Base-by-base conservation (phyloP, 176 grass and related monocot genomes). In the Chrysopogon serrulatus region DNA sequence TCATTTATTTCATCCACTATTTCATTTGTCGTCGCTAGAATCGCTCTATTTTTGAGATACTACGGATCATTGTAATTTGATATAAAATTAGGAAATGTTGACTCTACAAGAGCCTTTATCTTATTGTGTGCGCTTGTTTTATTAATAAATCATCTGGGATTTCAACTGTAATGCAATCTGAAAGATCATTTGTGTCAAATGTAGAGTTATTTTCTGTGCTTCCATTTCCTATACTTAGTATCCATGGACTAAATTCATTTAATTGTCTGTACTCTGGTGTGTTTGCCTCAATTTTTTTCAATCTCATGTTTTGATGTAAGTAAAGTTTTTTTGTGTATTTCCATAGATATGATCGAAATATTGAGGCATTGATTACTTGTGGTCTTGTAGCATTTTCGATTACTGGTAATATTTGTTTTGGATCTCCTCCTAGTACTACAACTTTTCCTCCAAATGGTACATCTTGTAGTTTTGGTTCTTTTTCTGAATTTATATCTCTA, bases 381-480 rank as follows among this genome's bases (percentile, higher is more conserved):
- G 28, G 2, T 47, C 18, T 33, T 10, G 30, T 4, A 13, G 15
- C 31, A 6, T 28, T 27, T 51, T 40, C 30, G 3, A 71, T 41
- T 23, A 71, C n/a, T n/a, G n/a, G n/a, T n/a, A n/a, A n/a, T n/a
- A n/a, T n/a, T n/a, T n/a, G n/a, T n/a, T n/a, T n/a, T 19, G 1
- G 63, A 24, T 44, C 79, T 28, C 79, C 79, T 23, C 44, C 80
- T 16, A 59, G 48, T 2, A 83, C 44, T 7, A 73, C n/a, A 36
- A 44, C 56, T 19, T 56, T 43, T 5, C 44, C 66, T 24, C 66
- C 66, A 37, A 59, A 59, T 30, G 30, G 14, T 83, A 30, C 42
- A 41, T 8, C 11, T 18, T 24, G 14, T 13, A 16, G 14, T 48
- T 31, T n/a, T 11, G 2, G 3, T 17, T 62, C 19, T 30, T 48